Conservation (phyloP, 495 filamentous ascomycete genomes). For the Hypoxylon fragiforme region DNA sequence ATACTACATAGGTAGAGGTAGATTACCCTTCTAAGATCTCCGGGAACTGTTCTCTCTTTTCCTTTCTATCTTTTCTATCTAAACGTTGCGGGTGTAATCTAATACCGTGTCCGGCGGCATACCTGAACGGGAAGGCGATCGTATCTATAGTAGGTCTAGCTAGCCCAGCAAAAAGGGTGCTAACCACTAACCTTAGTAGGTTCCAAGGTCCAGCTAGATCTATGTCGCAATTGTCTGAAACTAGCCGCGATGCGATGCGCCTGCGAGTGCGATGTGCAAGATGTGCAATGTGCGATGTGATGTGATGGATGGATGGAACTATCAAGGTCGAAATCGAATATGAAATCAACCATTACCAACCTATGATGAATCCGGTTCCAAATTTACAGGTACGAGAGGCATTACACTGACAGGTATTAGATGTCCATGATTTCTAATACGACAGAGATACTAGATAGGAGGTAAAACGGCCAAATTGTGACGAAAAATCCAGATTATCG, state of each 20-base stretch:
- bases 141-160: conserved; percentile 31
- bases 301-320: background rate
- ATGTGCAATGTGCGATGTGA: background rate
- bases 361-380: conserved; percentile 28
- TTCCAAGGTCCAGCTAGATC: conserved; percentile 33
- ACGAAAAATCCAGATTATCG: conserved; percentile 4
- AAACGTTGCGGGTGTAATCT: conserved; percentile 13
- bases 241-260: conserved; percentile 23
- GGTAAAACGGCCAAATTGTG: background rate
- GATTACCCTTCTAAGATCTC: too few species aligned
- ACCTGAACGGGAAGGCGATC: conserved; percentile 36
- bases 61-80: conserved; percentile 6
- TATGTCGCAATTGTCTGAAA: conserved; percentile 38
- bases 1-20: too few species aligned
- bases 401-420: background rate
- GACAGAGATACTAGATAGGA: background rate
- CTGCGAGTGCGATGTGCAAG: conserved; percentile 13
- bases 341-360: conserved; percentile 16
- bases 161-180: conserved; percentile 21
- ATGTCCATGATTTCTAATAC: conserved; percentile 23
- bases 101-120: conserved; percentile 31
- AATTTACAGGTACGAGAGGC: too few species aligned
- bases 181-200: too few species aligned
- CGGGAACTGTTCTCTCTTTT: background rate
- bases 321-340: background rate